A percentile compares a stretch with the other conserved stretches of the same genome.
Evolutionary conservation across 176 grass and related monocot species (phyloP).

Genomic region (Aegilops longissima): DNA sequence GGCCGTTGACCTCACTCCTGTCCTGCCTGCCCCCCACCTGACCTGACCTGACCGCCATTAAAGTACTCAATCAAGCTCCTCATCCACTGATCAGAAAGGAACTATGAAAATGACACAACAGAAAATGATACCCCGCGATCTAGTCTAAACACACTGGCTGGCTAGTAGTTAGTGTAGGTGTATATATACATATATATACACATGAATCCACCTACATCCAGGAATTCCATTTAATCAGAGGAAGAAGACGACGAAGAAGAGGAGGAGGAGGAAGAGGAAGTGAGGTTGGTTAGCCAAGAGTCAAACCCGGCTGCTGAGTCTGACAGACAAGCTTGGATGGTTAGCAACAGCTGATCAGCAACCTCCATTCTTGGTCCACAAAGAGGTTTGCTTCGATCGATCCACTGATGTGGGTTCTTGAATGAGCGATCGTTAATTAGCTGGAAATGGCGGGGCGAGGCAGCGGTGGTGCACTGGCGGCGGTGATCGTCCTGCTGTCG

Average conservation of each 20-base stretch:
- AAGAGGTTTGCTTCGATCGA: background rate
- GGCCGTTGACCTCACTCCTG: constrained; percentile 8
- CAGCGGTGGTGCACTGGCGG: background rate
- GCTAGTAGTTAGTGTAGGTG: background rate
- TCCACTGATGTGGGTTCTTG: constrained; percentile 6
- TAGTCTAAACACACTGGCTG: too few species aligned
- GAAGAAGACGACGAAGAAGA: background rate
- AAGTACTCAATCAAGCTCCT: background rate
- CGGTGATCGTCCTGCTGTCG: background rate
- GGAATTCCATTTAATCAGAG: background rate
- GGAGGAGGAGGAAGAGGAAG: background rate
- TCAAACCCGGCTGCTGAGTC: background rate
- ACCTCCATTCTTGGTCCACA: background rate
- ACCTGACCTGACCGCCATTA: background rate
- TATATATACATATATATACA: too few species aligned
- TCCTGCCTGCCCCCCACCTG: too few species aligned
- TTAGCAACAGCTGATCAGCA: background rate
- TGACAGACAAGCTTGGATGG: too few species aligned
- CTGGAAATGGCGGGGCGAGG: background rate
- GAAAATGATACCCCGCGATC: background rate
- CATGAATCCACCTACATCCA: background rate
- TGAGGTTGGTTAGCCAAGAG: background rate
- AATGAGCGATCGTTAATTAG: background rate
- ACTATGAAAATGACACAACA: constrained; percentile 11
- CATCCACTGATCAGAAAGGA: background rate